Evolutionary conservation across 768 basidiomycete genomes (phyloP).

Genomic region (Podaxis mareebaensis): DNA sequence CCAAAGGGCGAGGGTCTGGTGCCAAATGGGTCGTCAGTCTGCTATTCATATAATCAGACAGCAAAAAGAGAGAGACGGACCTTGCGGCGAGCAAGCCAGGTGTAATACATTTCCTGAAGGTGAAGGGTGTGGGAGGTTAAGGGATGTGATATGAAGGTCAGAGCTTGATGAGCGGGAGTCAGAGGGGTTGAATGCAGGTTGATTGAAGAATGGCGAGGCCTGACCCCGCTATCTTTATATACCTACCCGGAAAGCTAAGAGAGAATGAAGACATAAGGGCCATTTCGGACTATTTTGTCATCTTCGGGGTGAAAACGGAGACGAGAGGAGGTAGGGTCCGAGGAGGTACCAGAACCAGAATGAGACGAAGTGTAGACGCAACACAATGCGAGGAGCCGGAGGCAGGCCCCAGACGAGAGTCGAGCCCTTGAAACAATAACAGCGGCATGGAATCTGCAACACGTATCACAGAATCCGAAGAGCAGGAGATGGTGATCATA

Average conservation of each 20-base stretch:
- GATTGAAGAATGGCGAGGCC: not conserved
- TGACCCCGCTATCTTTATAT: not conserved
- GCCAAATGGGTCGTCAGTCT: not conserved
- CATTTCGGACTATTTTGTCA: too few species aligned
- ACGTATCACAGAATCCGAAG: too few species aligned
- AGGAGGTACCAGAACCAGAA: not conserved
- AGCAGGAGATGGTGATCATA: not conserved
- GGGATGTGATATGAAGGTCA: not conserved
- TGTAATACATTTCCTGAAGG: slow-evolving; percentile 23
- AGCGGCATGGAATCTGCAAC: too few species aligned
- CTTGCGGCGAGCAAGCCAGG: slow-evolving; percentile 28
- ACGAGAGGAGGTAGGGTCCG: not conserved
- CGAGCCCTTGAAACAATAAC: too few species aligned
- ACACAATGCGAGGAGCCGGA: not conserved
- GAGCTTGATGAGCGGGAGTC: not conserved
- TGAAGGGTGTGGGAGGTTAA: not conserved
- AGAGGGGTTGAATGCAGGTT: not conserved
- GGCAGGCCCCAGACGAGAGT: not conserved
- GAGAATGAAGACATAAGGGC: too few species aligned
- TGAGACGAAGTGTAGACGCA: not conserved
- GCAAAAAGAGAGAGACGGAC: slow-evolving; percentile 18
- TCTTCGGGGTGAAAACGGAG: not conserved
- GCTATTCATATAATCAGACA: not conserved
- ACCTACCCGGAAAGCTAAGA: not conserved
- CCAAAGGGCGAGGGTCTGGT: slow-evolving; percentile 37